phyloP scores from a whole-genome alignment of 1,284 basidiomycete species.

The Sphagnurus paluster region DNA sequence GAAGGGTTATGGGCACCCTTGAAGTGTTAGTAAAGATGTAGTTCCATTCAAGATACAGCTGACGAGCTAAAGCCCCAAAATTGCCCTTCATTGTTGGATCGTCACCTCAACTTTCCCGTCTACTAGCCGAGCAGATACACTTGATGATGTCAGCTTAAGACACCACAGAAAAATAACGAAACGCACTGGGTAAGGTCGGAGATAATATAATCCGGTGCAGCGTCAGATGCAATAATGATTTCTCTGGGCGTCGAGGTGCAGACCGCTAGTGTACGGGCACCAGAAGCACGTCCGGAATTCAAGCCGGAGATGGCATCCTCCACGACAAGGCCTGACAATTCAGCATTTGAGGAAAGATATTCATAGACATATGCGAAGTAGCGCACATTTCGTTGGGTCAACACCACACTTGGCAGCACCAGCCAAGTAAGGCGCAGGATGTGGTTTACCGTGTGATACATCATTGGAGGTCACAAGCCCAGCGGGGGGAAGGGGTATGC shows the following conservation, averaged over 20 bases:
- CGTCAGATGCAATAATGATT: slow-evolving; percentile 45
- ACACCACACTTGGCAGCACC: slow-evolving; percentile 55
- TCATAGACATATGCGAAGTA: neutral
- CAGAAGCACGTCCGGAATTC: slow-evolving; percentile 71
- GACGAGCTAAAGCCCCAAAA: too few species aligned
- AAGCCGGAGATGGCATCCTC: slow-evolving; percentile 86
- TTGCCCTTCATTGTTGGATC: slow-evolving; percentile 24
- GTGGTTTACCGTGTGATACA: slow-evolving; percentile 75
- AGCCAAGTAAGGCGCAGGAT: slow-evolving; percentile 77
- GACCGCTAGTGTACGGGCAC: slow-evolving; percentile 71
- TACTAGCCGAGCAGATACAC: slow-evolving; percentile 36
- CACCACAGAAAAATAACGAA: neutral
- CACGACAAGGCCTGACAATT: slow-evolving; percentile 65
- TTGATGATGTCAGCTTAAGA: slow-evolving; percentile 16
- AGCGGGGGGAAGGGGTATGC: slow-evolving; percentile 52
- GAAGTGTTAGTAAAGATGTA: too few species aligned
- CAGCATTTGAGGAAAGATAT: neutral
- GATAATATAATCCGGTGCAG: slow-evolving; percentile 54
- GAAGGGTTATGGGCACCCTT: too few species aligned
- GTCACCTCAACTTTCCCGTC: slow-evolving; percentile 38
- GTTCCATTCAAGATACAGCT: too few species aligned
- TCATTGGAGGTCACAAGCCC: slow-evolving; percentile 75
- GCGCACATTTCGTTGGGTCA: slow-evolving; percentile 53
- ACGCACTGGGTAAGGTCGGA: slow-evolving; percentile 52
- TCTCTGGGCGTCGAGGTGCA: slow-evolving; percentile 77